Evolutionary conservation across 2,329 filamentous ascomycete genomes (phyloP).

Genomic region (Alternaria gaisen): DNA sequence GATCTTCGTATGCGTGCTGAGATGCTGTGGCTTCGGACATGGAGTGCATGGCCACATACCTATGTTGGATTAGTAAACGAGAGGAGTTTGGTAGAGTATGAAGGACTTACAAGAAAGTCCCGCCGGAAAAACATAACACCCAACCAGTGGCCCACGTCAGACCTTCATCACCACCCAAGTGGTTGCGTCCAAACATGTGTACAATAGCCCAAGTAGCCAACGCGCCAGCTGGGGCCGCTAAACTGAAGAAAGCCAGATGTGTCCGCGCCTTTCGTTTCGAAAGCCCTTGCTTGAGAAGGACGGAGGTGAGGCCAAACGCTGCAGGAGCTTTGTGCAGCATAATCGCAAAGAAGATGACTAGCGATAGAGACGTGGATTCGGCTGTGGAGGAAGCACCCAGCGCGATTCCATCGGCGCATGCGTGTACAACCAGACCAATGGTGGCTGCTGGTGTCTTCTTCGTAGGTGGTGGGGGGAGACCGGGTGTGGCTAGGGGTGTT

Average conservation of each 20-base stretch:
- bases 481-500: slow-evolving; percentile 44
- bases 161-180: slow-evolving; percentile 65
- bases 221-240: slow-evolving; percentile 88
- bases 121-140: slow-evolving; percentile 91
- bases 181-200: slow-evolving; percentile 72
- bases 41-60: slow-evolving; percentile 97
- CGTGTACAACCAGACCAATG: slow-evolving; percentile 93
- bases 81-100: neutral
- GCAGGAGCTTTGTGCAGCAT: slow-evolving; percentile 98
- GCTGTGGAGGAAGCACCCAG: slow-evolving; percentile 80
- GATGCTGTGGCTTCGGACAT: slow-evolving; percentile 78
- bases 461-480: slow-evolving; percentile 44
- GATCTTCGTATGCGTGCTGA: slow-evolving; percentile 40
- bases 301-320: slow-evolving; percentile 90
- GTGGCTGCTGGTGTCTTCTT: slow-evolving; percentile 65
- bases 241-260: slow-evolving; percentile 88
- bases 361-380: slow-evolving; percentile 73
- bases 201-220: slow-evolving; percentile 83
- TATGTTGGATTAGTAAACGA: slow-evolving; percentile 49
- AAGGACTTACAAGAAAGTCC: slow-evolving; percentile 85
- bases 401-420: slow-evolving; percentile 92
- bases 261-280: slow-evolving; percentile 84
- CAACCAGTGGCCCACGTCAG: slow-evolving; percentile 91
- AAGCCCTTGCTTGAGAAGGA: slow-evolving; percentile 88
- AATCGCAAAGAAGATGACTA: slow-evolving; percentile 94